These are phyloP conservation scores for Hypoxylon sp. DNA, from an alignment of 2,329 filamentous ascomycete species.

Conservation along the genomic window DNA sequence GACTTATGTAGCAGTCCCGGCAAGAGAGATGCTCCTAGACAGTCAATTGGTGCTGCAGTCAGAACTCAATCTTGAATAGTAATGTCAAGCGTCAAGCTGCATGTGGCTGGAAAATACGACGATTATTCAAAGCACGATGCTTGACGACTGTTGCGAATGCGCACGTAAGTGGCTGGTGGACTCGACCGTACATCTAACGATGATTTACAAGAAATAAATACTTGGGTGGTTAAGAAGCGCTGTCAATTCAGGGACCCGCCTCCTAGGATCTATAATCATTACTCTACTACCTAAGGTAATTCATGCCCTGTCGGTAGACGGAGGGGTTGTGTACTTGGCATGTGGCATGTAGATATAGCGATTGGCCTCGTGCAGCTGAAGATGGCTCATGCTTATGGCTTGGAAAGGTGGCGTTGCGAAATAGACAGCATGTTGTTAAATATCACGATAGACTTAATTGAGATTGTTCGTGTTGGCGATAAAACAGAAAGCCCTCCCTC, in stretches of 20 bases:
- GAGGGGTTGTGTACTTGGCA: not conserved
- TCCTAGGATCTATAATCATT: no score
- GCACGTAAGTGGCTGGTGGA: not conserved
- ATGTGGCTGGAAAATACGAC: not conserved
- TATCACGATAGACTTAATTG: not conserved
- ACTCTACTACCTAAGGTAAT: not conserved
- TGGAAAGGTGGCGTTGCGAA: not conserved
- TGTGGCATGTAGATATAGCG: not conserved
- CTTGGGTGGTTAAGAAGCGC: not conserved
- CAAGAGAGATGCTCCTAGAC: not conserved
- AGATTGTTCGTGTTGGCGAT: constrained; percentile 17
- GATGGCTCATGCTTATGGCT: not conserved
- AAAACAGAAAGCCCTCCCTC: constrained; percentile 18
- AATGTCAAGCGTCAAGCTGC: not conserved
- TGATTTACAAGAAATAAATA: not conserved
- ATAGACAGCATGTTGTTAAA: not conserved
- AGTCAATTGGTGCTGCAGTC: not conserved
- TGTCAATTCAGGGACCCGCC: not conserved
- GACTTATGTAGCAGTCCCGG: not conserved
- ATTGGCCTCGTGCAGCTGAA: not conserved
- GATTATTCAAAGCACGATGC: not conserved
- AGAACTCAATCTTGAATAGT: not conserved
- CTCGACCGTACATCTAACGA: not conserved
- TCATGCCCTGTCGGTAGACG: not conserved
- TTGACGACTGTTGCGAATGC: not conserved